Base-by-base conservation (phyloP, 2,329 filamentous ascomycete species). In the Elsinoe perseae region DNA sequence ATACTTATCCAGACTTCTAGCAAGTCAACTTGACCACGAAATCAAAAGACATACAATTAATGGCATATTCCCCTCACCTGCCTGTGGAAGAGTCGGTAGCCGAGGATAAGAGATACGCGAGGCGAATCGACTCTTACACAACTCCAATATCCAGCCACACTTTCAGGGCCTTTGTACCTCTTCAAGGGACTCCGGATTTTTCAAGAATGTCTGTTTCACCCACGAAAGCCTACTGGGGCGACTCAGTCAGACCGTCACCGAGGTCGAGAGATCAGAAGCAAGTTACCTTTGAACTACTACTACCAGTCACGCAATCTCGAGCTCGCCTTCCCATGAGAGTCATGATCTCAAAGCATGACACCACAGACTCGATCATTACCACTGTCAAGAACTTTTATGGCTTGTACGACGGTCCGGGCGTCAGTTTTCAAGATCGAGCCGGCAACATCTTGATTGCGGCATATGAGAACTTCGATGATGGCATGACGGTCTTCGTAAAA, bases 351-450 rank as follows among this genome's bases (percentile, higher is more conserved):
- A 89, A 89, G 46, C 91, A 97, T 72, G 93, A 98, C 76, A 91
- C 89, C 54, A 97, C 92, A 20, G 92, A 97, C 69, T 96, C 91
- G 32, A 98, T 98, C 74, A 89, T 97, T 61, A 93, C 90, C 12
- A 97, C 93, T 1, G 92, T 97, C 68, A 97, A 95, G 80, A 97
- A 96, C 77, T 97, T 97, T 75, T 97, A 95, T 69, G 93, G 93
- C 59, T 80, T 98, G 63, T 96, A 96, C 70, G 88, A 92, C 62
- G 84, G 73, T 50, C 64, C 85, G 69, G 91, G 93, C 62, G 86
- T 98, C 67, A 95, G 89, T 74, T 97, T 98, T 67, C 92, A 97
- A 73, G 92, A 97, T 71, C 83, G 88, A 61, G 78, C 86, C 65
- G 89, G 89, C 66, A 92, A 87, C 66, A 95, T 87, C 59, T 82